Evolutionary conservation across 2,329 filamentous ascomycete genomes (phyloP), one percentile per base, ranked within the genome.

Genomic region (Cercospora janseana): DNA sequence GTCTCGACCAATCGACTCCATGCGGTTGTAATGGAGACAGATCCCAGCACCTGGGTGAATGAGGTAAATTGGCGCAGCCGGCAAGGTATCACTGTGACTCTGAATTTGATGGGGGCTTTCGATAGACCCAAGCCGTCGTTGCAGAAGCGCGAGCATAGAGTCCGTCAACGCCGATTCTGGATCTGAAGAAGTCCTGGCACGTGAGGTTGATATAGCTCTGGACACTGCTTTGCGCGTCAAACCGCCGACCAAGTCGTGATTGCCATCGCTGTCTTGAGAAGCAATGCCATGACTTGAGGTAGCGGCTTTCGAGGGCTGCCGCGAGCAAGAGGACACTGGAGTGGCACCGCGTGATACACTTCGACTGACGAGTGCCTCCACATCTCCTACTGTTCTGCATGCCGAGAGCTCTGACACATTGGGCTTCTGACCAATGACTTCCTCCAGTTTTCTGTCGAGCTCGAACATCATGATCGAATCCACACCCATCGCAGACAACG

Each of bases 391-490:
- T 6, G 53, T 53, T 28, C 47, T 46, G 16, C 53, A 55, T 9
- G 45, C 49, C 27, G 31, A 44, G 8, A 55, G 34, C 18, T 49
- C 53, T 21, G 44, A 38, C 6, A 49, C 49, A 6, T 29, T 49
- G 10, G 46, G 43, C 29, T 49, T 44, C 12, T 37, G 40, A 13
- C 41, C 46, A 20, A 55, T 43, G 3, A 38, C 32, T 10, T 40
- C 29, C 21, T 45, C 46, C 15, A 55, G 34, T 27, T 55, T 52
- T 20, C 34, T 28, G 15, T 52, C 45, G 20, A 55, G 45, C 38
- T 55, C 53, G 29, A 55, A 51, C 28, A 55, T 52, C 53, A 55
- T 55, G 40, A 55, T 46, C 9, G 53, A 55, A 27, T 55, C 53
- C n/a, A 55, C 41, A 10, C 53, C 53, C 28, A 55, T 48, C 20